Percentiles rank a stretch among this genome's conserved stretches.
Conservation (phyloP, 2,329 filamentous ascomycete genomes). For the Beauveria bassiana region DNA sequence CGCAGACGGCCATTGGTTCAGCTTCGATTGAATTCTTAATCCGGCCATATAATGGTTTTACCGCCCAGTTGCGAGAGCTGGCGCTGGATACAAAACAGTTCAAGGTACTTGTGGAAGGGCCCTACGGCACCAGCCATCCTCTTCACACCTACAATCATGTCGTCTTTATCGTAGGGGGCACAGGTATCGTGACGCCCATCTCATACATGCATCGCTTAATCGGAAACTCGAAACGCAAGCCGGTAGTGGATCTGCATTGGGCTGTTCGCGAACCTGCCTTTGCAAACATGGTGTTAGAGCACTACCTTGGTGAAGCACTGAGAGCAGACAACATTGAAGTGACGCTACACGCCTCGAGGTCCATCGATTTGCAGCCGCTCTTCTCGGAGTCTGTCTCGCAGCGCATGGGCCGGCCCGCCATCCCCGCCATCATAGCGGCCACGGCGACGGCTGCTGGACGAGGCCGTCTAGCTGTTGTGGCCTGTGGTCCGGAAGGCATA, state of each 20-base stretch:
- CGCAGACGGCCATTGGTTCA: background rate
- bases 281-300: constrained; percentile 25
- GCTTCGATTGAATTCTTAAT: constrained; percentile 33
- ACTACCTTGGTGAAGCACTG: constrained; percentile 24
- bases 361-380: constrained; percentile 6
- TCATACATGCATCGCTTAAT: constrained; percentile 28
- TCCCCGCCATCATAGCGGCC: constrained; percentile 23
- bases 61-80: constrained; percentile 26
- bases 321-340: constrained; percentile 24
- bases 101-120: constrained; percentile 35
- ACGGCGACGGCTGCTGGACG: constrained; percentile 14
- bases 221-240: background rate
- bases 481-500: constrained; percentile 37
- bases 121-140: constrained; percentile 34
- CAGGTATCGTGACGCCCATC: constrained; percentile 35
- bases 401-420: constrained; percentile 25
- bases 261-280: constrained; percentile 30
- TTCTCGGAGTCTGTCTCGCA: constrained; percentile 15
- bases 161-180: constrained; percentile 37
- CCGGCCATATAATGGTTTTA: constrained; percentile 38
- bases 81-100: constrained; percentile 23
- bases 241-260: constrained; percentile 29
- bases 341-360: constrained; percentile 28
- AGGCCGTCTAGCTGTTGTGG: constrained; percentile 30
- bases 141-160: constrained; percentile 31